These are phyloP conservation scores for Micractinium sp. DNA, from an alignment of 139 green algal genomes.

Conservation along the genomic window DNA sequence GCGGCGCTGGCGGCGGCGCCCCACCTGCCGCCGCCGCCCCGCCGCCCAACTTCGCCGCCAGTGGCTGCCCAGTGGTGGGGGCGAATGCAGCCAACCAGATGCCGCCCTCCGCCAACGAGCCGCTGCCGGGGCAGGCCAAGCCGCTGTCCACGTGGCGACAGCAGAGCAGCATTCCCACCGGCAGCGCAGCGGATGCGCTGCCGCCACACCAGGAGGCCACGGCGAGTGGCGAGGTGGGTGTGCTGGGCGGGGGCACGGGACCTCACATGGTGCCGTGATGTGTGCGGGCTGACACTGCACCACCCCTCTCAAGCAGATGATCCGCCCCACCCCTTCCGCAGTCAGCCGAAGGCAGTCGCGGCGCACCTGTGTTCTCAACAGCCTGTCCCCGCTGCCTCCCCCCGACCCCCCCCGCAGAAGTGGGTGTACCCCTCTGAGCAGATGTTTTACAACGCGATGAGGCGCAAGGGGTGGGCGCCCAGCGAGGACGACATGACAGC, in stretches of 20 bases:
- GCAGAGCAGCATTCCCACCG: slow-evolving; percentile 47
- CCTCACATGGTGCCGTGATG: too few relatives aligned
- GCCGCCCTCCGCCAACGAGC: slow-evolving; percentile 40
- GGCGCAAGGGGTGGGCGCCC: slow-evolving; percentile 89
- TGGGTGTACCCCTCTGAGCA: slow-evolving; percentile 92
- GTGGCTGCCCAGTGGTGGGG: slow-evolving; percentile 49
- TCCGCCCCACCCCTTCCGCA: too few relatives aligned
- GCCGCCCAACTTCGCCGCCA: neutral
- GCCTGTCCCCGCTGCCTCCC: neutral
- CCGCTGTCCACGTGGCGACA: slow-evolving; percentile 44
- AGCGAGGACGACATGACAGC: slow-evolving; percentile 79
- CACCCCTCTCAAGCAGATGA: too few relatives aligned
- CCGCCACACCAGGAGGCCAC: neutral
- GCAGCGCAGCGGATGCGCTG: neutral
- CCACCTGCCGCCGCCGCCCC: neutral
- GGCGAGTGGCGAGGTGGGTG: neutral
- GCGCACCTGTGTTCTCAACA: too few relatives aligned
- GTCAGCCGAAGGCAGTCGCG: too few relatives aligned
- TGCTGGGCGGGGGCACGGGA: too few relatives aligned
- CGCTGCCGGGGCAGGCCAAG: slow-evolving; percentile 44
- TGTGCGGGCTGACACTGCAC: too few relatives aligned
- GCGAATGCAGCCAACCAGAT: slow-evolving; percentile 47
- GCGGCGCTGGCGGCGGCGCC: neutral
- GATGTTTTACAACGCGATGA: slow-evolving; percentile 96
- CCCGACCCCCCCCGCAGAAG: neutral